These are phyloP conservation scores for Aureobasidium musti DNA, from an alignment of 2,329 filamentous ascomycete genomes.

Conservation along the genomic window DNA sequence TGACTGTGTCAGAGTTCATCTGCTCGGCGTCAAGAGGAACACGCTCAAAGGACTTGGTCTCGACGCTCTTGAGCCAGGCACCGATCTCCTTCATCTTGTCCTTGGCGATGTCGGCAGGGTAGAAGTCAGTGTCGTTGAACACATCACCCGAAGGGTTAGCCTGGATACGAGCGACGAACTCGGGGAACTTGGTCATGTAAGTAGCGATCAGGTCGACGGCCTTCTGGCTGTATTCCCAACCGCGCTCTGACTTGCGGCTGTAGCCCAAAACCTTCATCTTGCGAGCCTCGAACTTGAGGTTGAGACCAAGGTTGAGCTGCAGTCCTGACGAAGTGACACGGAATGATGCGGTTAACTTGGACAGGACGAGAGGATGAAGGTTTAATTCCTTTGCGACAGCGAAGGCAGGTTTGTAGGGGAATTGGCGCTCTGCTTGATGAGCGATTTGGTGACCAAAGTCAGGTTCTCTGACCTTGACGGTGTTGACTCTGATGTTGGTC, in stretches of 20 bases:
- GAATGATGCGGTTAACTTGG: conserved; percentile 95
- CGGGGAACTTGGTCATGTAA: conserved; percentile 93
- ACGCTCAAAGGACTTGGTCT: conserved; percentile 88
- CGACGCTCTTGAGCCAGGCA: conserved; percentile 86
- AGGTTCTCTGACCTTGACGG: conserved; percentile 69
- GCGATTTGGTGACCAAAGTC: conserved; percentile 82
- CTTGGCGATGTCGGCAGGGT: conserved; percentile 70
- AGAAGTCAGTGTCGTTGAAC: conserved; percentile 82
- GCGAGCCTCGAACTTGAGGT: conserved; percentile 94
- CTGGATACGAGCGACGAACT: conserved; percentile 89
- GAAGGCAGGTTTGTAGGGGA: conserved; percentile 82
- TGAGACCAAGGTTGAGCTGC: conserved; percentile 86
- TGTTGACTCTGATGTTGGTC: conserved; percentile 75
- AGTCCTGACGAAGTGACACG: conserved; percentile 78
- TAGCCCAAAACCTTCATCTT: conserved; percentile 96
- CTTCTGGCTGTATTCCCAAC: conserved; percentile 93
- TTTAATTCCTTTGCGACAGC: conserved; percentile 80
- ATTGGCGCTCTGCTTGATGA: conserved; percentile 65
- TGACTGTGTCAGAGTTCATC: conserved; percentile 86
- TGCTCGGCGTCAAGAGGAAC: conserved; percentile 98
- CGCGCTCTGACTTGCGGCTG: conserved; percentile 78
- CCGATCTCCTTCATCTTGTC: conserved; percentile 89
- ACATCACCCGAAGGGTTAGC: conserved; percentile 82
- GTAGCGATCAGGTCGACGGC: conserved; percentile 77
- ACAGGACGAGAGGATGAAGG: conserved; percentile 82